Evolutionary conservation across 768 basidiomycete species (phyloP).

Genomic region (Suillus discolor): DNA sequence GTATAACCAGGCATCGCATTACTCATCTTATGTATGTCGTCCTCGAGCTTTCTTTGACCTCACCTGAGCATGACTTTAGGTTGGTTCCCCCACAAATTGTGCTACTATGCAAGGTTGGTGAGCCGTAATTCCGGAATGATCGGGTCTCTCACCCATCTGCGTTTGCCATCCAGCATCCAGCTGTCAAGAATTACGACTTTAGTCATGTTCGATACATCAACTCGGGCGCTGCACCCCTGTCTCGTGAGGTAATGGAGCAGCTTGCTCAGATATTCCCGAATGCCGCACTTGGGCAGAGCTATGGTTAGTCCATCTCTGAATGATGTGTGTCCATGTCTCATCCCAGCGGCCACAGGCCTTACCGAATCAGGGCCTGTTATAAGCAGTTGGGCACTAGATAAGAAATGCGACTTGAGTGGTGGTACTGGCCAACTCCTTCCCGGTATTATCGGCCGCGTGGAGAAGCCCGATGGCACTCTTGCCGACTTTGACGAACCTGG

Average conservation of each 20-base stretch:
- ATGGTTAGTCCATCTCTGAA: slow-evolving; percentile 40
- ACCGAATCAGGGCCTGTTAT: slow-evolving; percentile 65
- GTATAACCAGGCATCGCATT: slow-evolving; percentile 45
- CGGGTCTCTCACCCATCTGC: slow-evolving; percentile 2
- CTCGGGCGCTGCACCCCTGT: slow-evolving; percentile 61
- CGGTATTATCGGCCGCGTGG: slow-evolving; percentile 55
- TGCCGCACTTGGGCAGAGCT: slow-evolving; percentile 56
- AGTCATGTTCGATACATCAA: slow-evolving; percentile 39
- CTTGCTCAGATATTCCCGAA: slow-evolving; percentile 50
- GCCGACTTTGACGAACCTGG: slow-evolving; percentile 62
- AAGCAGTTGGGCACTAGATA: slow-evolving; percentile 45
- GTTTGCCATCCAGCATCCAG: slow-evolving; percentile 36
- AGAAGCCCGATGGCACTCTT: slow-evolving; percentile 58
- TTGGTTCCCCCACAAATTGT: slow-evolving; percentile 54
- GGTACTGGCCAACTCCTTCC: slow-evolving; percentile 61
- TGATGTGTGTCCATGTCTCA: neutral
- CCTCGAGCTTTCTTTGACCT: neutral
- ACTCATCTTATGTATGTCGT: slow-evolving; percentile 43
- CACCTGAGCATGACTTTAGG: slow-evolving; percentile 19
- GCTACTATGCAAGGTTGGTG: slow-evolving; percentile 48
- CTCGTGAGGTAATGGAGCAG: slow-evolving; percentile 48
- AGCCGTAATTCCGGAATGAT: neutral
- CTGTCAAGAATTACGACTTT: slow-evolving; percentile 41
- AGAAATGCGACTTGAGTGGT: slow-evolving; percentile 51
- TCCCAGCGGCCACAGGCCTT: slow-evolving; percentile 43